Evolutionary conservation across 2,329 filamentous ascomycete species (phyloP).

Genomic region (Ophiosphaerella korrae): DNA sequence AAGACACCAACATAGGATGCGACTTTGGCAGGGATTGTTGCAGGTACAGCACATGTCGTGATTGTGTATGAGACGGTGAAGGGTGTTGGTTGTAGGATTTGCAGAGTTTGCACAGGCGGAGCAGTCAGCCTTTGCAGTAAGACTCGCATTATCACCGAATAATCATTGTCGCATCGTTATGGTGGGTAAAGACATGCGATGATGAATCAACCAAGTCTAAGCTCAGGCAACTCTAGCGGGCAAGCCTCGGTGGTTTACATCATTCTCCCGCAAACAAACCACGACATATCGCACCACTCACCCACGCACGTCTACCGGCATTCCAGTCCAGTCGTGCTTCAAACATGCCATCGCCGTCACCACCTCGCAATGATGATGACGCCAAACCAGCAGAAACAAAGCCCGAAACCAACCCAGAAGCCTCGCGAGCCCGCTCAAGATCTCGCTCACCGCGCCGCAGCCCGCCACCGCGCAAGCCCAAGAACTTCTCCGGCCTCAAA

Average conservation of each 20-base stretch:
- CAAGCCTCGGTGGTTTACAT: constrained; percentile 14
- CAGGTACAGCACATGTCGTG: constrained; percentile 70
- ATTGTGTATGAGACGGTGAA: constrained; percentile 94
- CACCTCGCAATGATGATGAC: constrained; percentile 11
- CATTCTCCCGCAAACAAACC: constrained; percentile 7
- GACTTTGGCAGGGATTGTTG: constrained; percentile 53
- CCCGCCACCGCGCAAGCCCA: constrained; percentile 30
- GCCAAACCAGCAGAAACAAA: background rate
- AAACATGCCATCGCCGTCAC: constrained; percentile 23
- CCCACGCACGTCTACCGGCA: background rate
- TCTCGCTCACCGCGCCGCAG: constrained; percentile 38
- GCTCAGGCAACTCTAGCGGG: constrained; percentile 7
- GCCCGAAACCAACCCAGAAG: constrained; percentile 5
- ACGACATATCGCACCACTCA: background rate
- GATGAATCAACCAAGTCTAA: constrained; percentile 10
- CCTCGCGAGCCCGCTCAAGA: constrained; percentile 27
- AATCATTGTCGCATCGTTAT: constrained; percentile 5
- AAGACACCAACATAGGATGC: constrained; percentile 52
- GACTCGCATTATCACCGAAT: constrained; percentile 21
- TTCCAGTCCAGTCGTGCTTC: background rate
- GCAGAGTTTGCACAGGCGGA: constrained; percentile 33
- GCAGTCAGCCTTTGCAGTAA: constrained; percentile 32
- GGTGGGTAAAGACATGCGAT: too few relatives aligned
- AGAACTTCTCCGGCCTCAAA: constrained; percentile 59
- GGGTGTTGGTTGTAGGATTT: constrained; percentile 59